Evolutionary conservation across 768 basidiomycete species (phyloP), one percentile per base, ranked within the genome.

Genomic region (Lactarius akahatsu): DNA sequence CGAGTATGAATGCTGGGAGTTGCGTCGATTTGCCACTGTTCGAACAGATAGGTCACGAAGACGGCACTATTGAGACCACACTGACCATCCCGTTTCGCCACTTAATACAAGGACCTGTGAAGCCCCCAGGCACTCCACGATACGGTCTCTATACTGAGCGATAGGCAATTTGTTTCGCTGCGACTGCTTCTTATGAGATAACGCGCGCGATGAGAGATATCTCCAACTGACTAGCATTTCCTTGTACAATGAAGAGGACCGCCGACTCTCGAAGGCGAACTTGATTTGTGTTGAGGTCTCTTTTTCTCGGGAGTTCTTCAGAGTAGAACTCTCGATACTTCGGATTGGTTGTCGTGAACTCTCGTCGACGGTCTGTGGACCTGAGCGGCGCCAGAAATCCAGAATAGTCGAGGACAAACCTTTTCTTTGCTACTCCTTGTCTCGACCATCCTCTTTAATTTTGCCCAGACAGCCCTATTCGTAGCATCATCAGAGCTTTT

Each of bases 11-110:
- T 0, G 90, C 83, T 4, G 96, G 96, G 4, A 98, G 86, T 78
- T 98, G 96, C 0, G 96, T 98, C 2, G 95, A 97, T 79, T 99
- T 99, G 10, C 96, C 96, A 72, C 94, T 95, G 60, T 60, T 11
- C 61, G 59, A 61, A 47, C 15, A 64, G 55, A 23, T 38, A 9
- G 36, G 16, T 63, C 34, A 60, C 28, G 15, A n/a, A 59, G 26
- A 58, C 23, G 16, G 26, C 68, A 45, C 72, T 64, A 59, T 60
- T 63, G 28, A n/a, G 15, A 57, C 13, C 4, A 8, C 23, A 67
- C 79, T 66, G 62, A 85, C 86, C 89, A 91, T 67, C 90, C 89
- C 11, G 89, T 91, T 73, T 91, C 89, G 45, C 89, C 89, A 67
- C 89, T 96, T 0, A 99, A 80, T 2, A 98, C 95, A 38, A 98